A percentile compares a stretch with the other conserved stretches of the same genome.
Conservation (phyloP, 148 eudicot genomes). For the Fallopia convolvulus region DNA sequence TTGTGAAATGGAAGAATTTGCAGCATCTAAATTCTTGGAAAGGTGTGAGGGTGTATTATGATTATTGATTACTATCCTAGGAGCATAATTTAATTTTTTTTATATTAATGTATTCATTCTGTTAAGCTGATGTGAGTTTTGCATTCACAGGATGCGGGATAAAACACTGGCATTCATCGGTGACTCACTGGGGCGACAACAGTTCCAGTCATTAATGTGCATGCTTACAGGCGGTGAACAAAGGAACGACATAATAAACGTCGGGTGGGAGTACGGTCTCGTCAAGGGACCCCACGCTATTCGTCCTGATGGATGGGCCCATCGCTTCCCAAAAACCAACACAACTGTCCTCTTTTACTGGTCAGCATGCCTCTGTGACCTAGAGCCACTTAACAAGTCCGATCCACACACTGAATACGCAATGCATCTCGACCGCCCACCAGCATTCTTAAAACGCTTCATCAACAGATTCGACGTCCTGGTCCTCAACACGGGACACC, state of each 20-base stretch:
- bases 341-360: conserved; percentile 93
- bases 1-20: conserved; percentile 72
- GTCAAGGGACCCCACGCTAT: conserved; percentile 52
- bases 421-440: conserved; percentile 83
- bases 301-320: conserved; percentile 98
- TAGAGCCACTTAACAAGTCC: conserved; percentile 43
- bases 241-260: conserved; percentile 53
- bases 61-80: no score
- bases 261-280: conserved; percentile 75
- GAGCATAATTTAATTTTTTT: no score
- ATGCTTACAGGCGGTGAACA: conserved; percentile 73
- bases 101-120: neutral
- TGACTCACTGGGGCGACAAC: conserved; percentile 88
- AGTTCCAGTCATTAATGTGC: conserved; percentile 93
- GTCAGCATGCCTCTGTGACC: conserved; percentile 87
- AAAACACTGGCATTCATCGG: conserved; percentile 92
- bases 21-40: conserved; percentile 42
- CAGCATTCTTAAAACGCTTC: conserved; percentile 43
- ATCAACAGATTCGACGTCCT: conserved; percentile 45
- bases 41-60: no score
- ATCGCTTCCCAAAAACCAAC: conserved; percentile 63
- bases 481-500: conserved; percentile 79
- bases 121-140: conserved; percentile 11
- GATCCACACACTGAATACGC: conserved; percentile 41
- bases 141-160: conserved; percentile 61